Evolutionary conservation across 2,329 filamentous ascomycete genomes (phyloP).

Genomic region (Epichloe scottii): DNA sequence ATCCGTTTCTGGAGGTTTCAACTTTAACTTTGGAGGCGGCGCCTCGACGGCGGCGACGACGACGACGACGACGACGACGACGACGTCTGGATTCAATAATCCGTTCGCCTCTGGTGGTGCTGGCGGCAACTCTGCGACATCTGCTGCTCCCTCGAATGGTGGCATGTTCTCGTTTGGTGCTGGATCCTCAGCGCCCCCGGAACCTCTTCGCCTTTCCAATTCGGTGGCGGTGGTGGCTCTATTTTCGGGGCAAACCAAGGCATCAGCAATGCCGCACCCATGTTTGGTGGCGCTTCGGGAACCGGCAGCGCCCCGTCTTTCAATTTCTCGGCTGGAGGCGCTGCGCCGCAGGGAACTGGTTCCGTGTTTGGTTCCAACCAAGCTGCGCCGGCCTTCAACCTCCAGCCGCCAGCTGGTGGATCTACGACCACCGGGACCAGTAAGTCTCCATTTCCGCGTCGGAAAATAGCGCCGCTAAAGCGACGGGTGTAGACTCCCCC

Average conservation of each 20-base stretch:
- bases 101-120: conserved; percentile 23
- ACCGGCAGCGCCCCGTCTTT: conserved; percentile 21
- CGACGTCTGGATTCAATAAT: conserved; percentile 24
- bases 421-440: conserved; percentile 33
- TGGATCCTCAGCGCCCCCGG: conserved; percentile 16
- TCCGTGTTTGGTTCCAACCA: conserved; percentile 22
- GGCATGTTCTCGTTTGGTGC: conserved; percentile 27
- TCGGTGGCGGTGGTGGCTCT: conserved; percentile 18
- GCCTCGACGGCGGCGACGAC: conserved; percentile 1
- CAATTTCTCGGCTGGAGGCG: conserved; percentile 25
- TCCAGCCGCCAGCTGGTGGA: conserved; percentile 30
- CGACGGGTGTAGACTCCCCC: conserved; percentile 38
- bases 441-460: conserved; percentile 29
- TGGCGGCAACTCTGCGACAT: conserved; percentile 12
- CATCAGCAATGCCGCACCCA: conserved; percentile 12
- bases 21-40: conserved; percentile 17
- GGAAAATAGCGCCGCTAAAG: conserved; percentile 34
- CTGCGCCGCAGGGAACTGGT: conserved; percentile 16
- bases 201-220: conserved; percentile 23
- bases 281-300: conserved; percentile 20
- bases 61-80: not conserved
- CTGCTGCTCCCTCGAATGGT: conserved; percentile 14
- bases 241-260: conserved; percentile 17
- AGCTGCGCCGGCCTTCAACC: conserved; percentile 24
- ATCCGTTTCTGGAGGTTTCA: conserved; percentile 17